Percentiles rank a stretch among this genome's conserved stretches.
Conservation (phyloP, 306 rosid species). For the Malus sieversii region DNA sequence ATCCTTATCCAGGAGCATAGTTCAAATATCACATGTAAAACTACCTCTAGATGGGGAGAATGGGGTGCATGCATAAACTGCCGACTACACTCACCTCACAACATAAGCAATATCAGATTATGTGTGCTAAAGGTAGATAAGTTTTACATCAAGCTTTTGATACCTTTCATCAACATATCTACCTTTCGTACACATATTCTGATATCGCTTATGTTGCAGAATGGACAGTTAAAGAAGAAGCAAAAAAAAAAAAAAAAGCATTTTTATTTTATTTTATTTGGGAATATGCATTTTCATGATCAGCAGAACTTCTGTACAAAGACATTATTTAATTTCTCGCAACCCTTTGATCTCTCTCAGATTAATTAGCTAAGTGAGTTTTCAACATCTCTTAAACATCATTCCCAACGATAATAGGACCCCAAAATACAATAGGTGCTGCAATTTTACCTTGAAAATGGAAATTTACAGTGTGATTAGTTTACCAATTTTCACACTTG, state of each 20-base stretch:
- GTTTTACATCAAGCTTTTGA: not conserved
- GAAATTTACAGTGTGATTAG: not conserved
- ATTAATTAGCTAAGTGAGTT: not conserved
- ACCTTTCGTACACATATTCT: too few species aligned
- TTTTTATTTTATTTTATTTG: not conserved
- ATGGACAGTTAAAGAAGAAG: not conserved
- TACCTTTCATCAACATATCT: not conserved
- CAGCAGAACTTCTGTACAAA: not conserved
- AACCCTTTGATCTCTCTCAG: not conserved
- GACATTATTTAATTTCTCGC: not conserved
- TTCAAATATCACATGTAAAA: not conserved
- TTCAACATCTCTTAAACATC: not conserved
- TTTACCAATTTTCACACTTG: not conserved
- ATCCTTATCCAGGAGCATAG: not conserved
- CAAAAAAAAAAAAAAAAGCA: too few species aligned
- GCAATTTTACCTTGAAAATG: not conserved
- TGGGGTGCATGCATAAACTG: not conserved
- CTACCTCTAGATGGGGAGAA: not conserved
- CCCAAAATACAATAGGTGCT: not conserved
- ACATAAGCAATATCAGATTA: not conserved
- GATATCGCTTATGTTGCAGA: too few species aligned
- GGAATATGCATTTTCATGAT: not conserved
- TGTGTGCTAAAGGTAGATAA: not conserved
- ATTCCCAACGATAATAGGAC: too few species aligned
- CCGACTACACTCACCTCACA: not conserved